Conservation (phyloP, 768 basidiomycete species). For the Mycena pura region DNA sequence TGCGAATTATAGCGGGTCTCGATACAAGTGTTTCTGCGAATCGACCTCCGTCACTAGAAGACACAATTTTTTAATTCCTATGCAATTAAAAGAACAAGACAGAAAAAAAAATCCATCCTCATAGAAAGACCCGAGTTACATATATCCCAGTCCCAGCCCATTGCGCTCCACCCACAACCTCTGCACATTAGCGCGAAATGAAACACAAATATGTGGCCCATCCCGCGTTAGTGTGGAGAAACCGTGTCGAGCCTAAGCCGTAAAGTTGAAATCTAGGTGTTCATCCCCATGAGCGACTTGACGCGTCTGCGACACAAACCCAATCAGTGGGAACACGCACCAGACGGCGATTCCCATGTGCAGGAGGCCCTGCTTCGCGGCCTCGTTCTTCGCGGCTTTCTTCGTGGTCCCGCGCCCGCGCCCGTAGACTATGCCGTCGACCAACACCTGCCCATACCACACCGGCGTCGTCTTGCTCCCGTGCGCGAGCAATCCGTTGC, state of each 20-base stretch:
- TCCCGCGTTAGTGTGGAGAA: slow-evolving; percentile 68
- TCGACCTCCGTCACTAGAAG: no score
- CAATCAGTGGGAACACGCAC: slow-evolving; percentile 39
- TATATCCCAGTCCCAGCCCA: not conserved
- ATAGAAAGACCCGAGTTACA: no score
- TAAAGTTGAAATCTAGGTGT: slow-evolving; percentile 1
- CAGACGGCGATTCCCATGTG: slow-evolving; percentile 63
- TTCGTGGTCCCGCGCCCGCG: slow-evolving; percentile 75
- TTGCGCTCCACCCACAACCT: slow-evolving; percentile 51
- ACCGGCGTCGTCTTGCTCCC: slow-evolving; percentile 72
- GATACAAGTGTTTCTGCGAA: no score
- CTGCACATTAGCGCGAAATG: slow-evolving; percentile 69
- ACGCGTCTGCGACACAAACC: not conserved
- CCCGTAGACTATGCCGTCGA: slow-evolving; percentile 67
- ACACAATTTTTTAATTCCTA: no score
- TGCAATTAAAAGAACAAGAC: no score
- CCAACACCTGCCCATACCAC: slow-evolving; percentile 72
- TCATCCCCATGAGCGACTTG: not conserved
- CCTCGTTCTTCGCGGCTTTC: slow-evolving; percentile 81
- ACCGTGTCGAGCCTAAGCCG: slow-evolving; percentile 47
- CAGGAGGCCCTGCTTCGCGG: slow-evolving; percentile 75
- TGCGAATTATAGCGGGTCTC: no score
- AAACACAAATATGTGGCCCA: slow-evolving; percentile 24
- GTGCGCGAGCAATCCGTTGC: slow-evolving; percentile 21
- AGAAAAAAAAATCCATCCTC: not conserved